Evolutionary conservation across 495 filamentous ascomycete genomes (phyloP), one percentile per base, ranked within the genome.

Genomic region (Pyronema domesticum): DNA sequence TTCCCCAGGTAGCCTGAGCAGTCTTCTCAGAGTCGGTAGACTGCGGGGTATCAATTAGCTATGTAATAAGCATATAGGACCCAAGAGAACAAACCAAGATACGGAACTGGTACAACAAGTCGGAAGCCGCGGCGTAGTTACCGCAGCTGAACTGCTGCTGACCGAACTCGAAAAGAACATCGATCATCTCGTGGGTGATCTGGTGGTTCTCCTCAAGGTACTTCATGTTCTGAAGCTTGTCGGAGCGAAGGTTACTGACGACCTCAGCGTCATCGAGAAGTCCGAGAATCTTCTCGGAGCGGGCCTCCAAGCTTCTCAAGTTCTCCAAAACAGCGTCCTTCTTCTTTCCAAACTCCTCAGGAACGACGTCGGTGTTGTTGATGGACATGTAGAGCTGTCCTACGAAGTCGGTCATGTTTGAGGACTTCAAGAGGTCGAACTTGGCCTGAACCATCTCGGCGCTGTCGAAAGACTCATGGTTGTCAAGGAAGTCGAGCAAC

Each of bases 21-120:
- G 94, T 88, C 73, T 93, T 94, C 75, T 95, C 91, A 71, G 89
- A 93, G 70, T 98, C 89, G 60, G 89, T 95, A 51, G 87, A 94
- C 63, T 66, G 52, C 46, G 48, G 8, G 19, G 50, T 49, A 54
- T 65, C 14, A 62, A 55, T 71, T 57, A 37, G 23, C 9, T 30
- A 40, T 39, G 48, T 18, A 53, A 48, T 13, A 37, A 43, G 37
- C 40, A 36, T 15, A 30, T n/a, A 7, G 8, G 36, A 13, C 48
- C 13, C 37, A 7, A 35, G 30, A 34, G 11, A 14, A 55, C 47
- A 51, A 51, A 66, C 63, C 57, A 98, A 81, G 48, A 98, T 83
- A 68, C 93, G 84, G 77, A 95, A 98, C 65, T 89, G 85, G 71
- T 94, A 95, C 35, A 98, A 79, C 40, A 91, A 70, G 62, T 95